Evolutionary conservation across 2,329 filamentous ascomycete species (phyloP), one percentile per base, ranked within the genome.

Genomic region (Colletotrichum karsti): DNA sequence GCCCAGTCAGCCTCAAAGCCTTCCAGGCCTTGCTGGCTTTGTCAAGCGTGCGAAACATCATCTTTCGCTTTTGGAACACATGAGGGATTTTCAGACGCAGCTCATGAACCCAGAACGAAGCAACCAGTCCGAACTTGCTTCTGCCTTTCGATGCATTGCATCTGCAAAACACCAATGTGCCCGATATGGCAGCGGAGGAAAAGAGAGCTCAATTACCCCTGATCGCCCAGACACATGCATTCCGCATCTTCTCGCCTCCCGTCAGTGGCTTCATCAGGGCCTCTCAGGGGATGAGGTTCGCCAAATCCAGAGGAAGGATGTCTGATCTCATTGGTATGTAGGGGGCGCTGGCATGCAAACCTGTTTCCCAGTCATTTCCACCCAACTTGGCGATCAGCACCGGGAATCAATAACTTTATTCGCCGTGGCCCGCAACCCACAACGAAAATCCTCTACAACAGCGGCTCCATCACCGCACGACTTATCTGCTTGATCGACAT

Each of bases 141-240:
- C n/a, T n/a, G n/a, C n/a, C n/a, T n/a, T n/a, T n/a, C n/a, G n/a
- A n/a, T n/a, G 50, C 50, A 8, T 15, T 20, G 37, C 28, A 10
- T 20, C 22, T n/a, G 22, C 15, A 56, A 22, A 33, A 5, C 18
- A 35, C 13, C 50, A 24, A 33, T n/a, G 50, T 18, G 12, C n/a
- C 50, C 39, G 15, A 20, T n/a, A 35, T n/a, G n/a, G n/a, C n/a
- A 35, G 33, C 2, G 6, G 6, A 35, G 7, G 9, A 35, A 35
- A 15, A 15, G 24, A 39, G 54, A 48, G 7, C 20, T 15, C 9
- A 24, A 6, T 28, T 60, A 20, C 57, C 57, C 57, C 57, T 60
- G 44, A 60, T 39, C 33, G 44, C 22, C 57, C 30, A 60, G 57
- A 51, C 44, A 51, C 10, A 5, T 22, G 44, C 57, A 60, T 60